Conservation (phyloP, 495 filamentous ascomycete genomes). For the Jackrogersella minutella region DNA sequence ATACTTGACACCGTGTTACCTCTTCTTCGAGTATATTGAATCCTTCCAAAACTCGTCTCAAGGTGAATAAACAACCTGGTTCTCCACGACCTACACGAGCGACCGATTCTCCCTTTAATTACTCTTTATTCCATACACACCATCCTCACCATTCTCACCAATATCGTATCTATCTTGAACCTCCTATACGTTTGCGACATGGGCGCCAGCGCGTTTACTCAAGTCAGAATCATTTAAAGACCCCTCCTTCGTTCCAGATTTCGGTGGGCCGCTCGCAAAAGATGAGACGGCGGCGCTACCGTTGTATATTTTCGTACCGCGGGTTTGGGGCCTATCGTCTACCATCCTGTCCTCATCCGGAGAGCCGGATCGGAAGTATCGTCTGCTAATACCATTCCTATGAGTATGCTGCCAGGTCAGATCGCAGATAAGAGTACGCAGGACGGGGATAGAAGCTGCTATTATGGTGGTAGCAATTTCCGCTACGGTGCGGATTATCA, state of each 20-base stretch:
- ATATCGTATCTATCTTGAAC: not conserved
- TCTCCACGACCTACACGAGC: not conserved
- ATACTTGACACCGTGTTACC: too few species aligned
- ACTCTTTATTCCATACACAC: not conserved
- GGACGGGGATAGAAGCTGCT: constrained; percentile 44
- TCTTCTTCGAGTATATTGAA: too few species aligned
- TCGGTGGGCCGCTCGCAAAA: not conserved
- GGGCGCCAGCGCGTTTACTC: not conserved
- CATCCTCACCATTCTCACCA: not conserved
- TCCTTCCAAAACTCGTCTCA: too few species aligned
- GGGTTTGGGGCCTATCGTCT: too few species aligned
- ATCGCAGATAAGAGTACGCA: constrained; percentile 42
- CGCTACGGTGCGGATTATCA: constrained; percentile 42
- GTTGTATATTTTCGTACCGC: not conserved
- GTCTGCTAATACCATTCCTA: not conserved
- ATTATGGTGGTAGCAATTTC: constrained; percentile 45
- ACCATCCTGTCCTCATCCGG: not conserved
- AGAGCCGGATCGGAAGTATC: not conserved
- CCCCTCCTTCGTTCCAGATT: not conserved
- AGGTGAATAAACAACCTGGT: too few species aligned
- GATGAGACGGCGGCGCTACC: not conserved
- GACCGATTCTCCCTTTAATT: not conserved
- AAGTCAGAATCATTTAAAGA: not conserved
- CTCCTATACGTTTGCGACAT: not conserved
- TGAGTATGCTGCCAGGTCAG: not conserved